Conservation (phyloP, 2,329 filamentous ascomycete genomes). For the Colletotrichum tanaceti region DNA sequence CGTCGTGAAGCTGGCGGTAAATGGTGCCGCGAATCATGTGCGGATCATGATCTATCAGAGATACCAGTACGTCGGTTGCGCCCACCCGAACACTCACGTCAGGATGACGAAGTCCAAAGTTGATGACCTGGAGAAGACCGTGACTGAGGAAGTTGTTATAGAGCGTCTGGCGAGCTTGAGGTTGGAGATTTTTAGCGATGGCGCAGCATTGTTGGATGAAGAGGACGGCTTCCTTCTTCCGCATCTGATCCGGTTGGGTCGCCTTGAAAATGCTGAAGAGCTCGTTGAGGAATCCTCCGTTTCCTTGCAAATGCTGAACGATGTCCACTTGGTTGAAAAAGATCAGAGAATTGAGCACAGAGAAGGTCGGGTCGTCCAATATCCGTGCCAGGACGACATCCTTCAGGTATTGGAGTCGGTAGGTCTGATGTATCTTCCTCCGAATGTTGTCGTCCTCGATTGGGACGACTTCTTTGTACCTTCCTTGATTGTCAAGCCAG, state of each 20-base stretch:
- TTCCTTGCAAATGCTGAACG: constrained; percentile 90
- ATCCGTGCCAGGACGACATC: constrained; percentile 98
- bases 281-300: constrained; percentile 81
- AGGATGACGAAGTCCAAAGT: constrained; percentile 86
- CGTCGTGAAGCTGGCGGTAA: constrained; percentile 90
- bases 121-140: constrained; percentile 89
- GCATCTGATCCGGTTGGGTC: constrained; percentile 71
- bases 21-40: constrained; percentile 94
- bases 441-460: constrained; percentile 86
- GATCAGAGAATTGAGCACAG: constrained; percentile 95
- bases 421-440: constrained; percentile 95
- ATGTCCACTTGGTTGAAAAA: constrained; percentile 99
- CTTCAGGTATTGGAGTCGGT: constrained; percentile 95
- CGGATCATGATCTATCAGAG: constrained; percentile 95
- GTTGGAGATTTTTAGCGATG: constrained; percentile 94
- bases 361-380: constrained; percentile 96
- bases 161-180: constrained; percentile 80
- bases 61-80: constrained; percentile 91
- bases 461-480: constrained; percentile 95
- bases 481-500: constrained; percentile 87
- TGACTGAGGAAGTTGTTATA: constrained; percentile 92
- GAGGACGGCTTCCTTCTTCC: constrained; percentile 92
- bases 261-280: constrained; percentile 87
- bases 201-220: constrained; percentile 97
- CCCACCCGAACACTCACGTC: constrained; percentile 90